Evolutionary conservation across 441 rosid species (phyloP).

Genomic region (Erodium moschatum): DNA sequence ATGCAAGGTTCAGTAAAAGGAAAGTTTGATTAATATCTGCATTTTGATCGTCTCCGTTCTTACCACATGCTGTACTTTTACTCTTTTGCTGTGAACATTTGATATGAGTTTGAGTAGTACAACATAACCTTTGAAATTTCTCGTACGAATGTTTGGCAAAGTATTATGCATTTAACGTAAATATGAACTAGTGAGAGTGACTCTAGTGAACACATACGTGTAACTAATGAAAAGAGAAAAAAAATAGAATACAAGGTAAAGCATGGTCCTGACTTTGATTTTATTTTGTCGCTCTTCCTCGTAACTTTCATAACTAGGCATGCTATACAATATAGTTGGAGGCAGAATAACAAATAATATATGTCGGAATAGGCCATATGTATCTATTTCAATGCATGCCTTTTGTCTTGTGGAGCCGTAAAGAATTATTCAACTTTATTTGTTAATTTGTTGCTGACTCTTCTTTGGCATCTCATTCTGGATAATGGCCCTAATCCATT

Average conservation of each 20-base stretch:
- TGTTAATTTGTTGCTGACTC: background rate
- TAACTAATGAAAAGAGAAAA: background rate
- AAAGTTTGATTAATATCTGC: background rate
- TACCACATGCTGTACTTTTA: too few relatives aligned
- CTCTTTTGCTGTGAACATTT: too few relatives aligned
- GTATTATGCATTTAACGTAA: too few relatives aligned
- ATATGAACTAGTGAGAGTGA: background rate
- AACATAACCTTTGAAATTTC: too few relatives aligned
- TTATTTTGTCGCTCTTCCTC: background rate
- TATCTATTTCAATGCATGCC: background rate
- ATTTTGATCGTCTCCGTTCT: too few relatives aligned
- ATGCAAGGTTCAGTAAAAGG: background rate
- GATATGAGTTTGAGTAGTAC: too few relatives aligned
- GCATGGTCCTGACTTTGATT: background rate
- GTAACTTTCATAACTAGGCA: background rate
- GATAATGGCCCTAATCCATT: background rate
- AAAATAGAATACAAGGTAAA: background rate
- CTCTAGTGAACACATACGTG: background rate
- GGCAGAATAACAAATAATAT: background rate
- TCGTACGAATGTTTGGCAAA: too few relatives aligned
- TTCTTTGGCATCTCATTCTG: slow-evolving; percentile 9
- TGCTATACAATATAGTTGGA: background rate
- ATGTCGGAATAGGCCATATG: slow-evolving; percentile 1
- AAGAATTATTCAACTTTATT: background rate
- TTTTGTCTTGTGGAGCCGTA: background rate